Percentiles rank a stretch among this genome's conserved stretches.
Evolutionary conservation across 441 rosid species (phyloP).

Genomic region (Brassica hybrid): DNA sequence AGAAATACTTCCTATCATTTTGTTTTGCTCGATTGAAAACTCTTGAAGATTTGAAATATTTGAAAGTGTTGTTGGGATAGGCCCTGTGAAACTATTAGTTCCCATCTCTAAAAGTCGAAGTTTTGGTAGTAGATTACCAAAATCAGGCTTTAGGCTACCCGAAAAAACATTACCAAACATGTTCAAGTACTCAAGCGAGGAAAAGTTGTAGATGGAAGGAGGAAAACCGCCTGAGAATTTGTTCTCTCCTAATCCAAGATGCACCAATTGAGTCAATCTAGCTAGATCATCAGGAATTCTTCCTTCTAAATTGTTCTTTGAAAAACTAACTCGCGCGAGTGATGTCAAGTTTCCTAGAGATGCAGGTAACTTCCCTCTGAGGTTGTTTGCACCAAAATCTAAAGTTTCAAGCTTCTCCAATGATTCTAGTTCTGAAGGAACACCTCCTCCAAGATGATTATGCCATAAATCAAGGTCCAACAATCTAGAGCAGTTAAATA

Average conservation of each 20-base stretch:
- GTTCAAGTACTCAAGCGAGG: background rate
- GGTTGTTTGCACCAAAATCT: background rate
- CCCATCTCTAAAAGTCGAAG: background rate
- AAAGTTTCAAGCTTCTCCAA: background rate
- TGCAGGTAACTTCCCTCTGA: background rate
- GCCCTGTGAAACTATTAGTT: background rate
- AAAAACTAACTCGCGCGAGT: background rate
- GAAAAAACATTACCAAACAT: background rate
- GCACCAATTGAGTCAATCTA: too few species aligned
- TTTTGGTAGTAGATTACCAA: background rate
- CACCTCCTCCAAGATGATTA: background rate
- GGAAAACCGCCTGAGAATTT: too few species aligned
- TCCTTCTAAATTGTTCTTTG: too few species aligned
- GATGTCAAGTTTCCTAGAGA: background rate
- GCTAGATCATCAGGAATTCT: too few species aligned
- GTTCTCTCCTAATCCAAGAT: too few species aligned
- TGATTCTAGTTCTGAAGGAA: background rate
- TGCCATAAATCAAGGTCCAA: background rate
- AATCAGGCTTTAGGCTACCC: background rate
- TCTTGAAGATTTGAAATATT: background rate
- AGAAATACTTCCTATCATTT: background rate
- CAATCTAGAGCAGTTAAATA: background rate
- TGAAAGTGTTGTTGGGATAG: background rate
- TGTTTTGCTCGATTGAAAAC: background rate
- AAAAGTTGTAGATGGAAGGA: too few species aligned